Base-by-base conservation (phyloP, 192 early-diverging fungal species). In the Backusella tarrabulga region DNA sequence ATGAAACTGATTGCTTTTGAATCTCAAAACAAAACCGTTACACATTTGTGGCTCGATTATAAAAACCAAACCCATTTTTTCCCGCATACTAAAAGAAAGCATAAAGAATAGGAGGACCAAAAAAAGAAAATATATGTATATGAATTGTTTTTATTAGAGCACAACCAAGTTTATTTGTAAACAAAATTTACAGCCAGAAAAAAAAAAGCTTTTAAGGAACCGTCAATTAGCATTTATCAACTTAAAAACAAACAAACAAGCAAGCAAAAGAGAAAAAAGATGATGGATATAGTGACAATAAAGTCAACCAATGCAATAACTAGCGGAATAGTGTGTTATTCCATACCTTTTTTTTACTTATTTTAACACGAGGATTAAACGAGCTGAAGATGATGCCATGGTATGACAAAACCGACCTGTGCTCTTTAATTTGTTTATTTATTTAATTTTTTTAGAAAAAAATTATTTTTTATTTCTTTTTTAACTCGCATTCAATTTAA, bases 281-380 rank as follows among this genome's bases (percentile, higher is more conserved):
- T 5, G 5, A 50, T n/a, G 17, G 21, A 50, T 6, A 50, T n/a
- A n/a, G 46, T 50, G 6, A n/a, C 46, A 50, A n/a, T 50, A 50
- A 50, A 50, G 21, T 21, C 17, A 50, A 50, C 21, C 46, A 17
- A 63, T 63, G 1, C 23, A 63, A 26, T 29, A 12, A 8, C 9
- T 60, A 60, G 1, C 56, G 23, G 56, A 60, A 60, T 6, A 60
- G 21, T 12, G 54, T 11, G 9, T 8, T 60, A 26, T 26, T 26
- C 21, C 23, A 60, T 60, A 23, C 17, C 17, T 50, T 50, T 60
- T 21, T 60, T 60, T 60, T 60, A 23, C 21, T 60, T 60, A 23
- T 60, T 60, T 60, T 60, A 60, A 60, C 54, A 60, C 54, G 54
- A 60, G 54, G 54, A 60, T 60, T 60, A 26, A 60, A 60, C 23